A percentile compares a stretch with the other conserved stretches of the same genome.
These are phyloP conservation scores for Omphalea diandra DNA, from an alignment of 441 rosid species.

Conservation along the genomic window DNA sequence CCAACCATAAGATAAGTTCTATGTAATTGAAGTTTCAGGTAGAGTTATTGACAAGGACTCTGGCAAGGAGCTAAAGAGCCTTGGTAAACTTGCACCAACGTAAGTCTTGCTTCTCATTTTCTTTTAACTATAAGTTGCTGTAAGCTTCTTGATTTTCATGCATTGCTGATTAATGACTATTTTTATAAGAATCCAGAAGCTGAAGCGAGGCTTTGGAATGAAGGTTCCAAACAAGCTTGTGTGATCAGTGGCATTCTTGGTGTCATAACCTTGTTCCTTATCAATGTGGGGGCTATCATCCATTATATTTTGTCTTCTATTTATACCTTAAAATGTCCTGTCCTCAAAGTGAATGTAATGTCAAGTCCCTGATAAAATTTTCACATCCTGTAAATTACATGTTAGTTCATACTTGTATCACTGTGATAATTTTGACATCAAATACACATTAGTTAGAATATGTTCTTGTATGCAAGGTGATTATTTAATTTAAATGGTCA, in stretches of 20 bases:
- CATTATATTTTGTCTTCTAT: neutral
- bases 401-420: neutral
- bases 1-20: slow-evolving; percentile 60
- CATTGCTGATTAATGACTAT: too few relatives aligned
- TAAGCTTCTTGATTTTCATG: too few relatives aligned
- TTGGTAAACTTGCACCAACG: slow-evolving; percentile 98
- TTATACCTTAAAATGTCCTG: neutral
- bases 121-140: neutral
- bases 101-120: slow-evolving; percentile 35
- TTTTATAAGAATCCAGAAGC: slow-evolving; percentile 62
- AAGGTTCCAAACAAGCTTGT: slow-evolving; percentile 42
- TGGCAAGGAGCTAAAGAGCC: slow-evolving; percentile 66
- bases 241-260: neutral
- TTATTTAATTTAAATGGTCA: neutral
- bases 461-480: neutral
- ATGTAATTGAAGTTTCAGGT: slow-evolving; percentile 68
- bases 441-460: neutral
- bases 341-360: neutral
- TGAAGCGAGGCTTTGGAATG: slow-evolving; percentile 88
- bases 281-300: neutral
- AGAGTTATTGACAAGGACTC: slow-evolving; percentile 72
- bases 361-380: neutral
- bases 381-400: too few relatives aligned
- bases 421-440: neutral
- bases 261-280: neutral